These are phyloP conservation scores for Sindora glabra DNA, from an alignment of 306 rosid species.

Conservation along the genomic window DNA sequence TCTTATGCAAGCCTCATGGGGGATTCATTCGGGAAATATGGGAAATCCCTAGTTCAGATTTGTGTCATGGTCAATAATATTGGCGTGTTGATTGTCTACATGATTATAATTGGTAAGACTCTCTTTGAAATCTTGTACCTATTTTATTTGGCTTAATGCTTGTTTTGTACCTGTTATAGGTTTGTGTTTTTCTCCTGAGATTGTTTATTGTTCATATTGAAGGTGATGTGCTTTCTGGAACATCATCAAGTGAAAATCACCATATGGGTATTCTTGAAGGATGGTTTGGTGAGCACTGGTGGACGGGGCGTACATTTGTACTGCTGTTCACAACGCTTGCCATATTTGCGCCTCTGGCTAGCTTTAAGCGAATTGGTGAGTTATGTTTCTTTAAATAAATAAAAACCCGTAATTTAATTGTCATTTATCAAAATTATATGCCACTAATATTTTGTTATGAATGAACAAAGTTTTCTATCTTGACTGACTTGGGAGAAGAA, in stretches of 20 bases:
- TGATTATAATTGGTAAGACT: constrained; percentile 38
- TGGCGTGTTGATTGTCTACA: constrained; percentile 31
- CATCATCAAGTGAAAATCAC: constrained; percentile 23
- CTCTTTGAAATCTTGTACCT: neutral
- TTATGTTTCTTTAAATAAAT: too few species aligned
- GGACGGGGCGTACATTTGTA: constrained; percentile 33
- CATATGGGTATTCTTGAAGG: constrained; percentile 33
- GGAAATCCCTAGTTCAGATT: constrained; percentile 23
- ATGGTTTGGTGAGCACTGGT: constrained; percentile 43
- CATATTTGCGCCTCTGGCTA: constrained; percentile 25
- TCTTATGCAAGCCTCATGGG: constrained; percentile 33
- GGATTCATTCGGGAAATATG: constrained; percentile 26
- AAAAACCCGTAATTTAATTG: too few species aligned
- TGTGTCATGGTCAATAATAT: constrained; percentile 27
- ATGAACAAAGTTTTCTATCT: too few species aligned
- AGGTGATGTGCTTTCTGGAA: constrained; percentile 37
- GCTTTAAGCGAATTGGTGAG: constrained; percentile 33
- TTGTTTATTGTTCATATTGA: neutral
- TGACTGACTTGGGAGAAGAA: too few species aligned
- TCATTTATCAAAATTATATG: too few species aligned
- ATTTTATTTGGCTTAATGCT: neutral
- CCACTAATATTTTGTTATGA: too few species aligned
- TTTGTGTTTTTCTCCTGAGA: neutral
- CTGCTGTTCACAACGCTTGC: constrained; percentile 20
- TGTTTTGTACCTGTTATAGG: neutral